Percentiles rank a stretch among this genome's conserved stretches.
Conservation (phyloP, 495 filamentous ascomycete species). For the Podospora bellae-mahoneyi region DNA sequence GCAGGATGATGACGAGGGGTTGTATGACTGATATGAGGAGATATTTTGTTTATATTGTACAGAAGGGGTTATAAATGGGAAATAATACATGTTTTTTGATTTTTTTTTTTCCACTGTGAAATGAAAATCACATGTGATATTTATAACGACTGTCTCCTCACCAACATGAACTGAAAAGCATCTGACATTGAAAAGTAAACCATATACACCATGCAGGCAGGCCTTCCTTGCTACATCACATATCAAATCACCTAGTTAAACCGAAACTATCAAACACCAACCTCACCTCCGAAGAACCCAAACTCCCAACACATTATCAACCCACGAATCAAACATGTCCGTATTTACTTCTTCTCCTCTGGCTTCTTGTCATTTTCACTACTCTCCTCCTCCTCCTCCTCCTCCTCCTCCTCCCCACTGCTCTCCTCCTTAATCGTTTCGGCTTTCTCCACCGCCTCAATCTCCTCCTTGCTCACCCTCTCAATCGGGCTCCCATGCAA, state of each 20-base stretch:
- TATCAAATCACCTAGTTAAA: no score
- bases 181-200: no score
- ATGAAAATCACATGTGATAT: no score
- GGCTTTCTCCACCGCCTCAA: slow-evolving; percentile 38
- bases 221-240: no score
- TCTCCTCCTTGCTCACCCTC: slow-evolving; percentile 35
- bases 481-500: slow-evolving; percentile 32
- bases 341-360: not conserved
- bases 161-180: no score
- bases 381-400: not conserved
- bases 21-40: slow-evolving; percentile 30
- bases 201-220: no score
- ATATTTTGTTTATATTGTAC: not conserved
- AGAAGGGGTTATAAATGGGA: not conserved
- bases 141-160: no score
- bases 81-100: not conserved
- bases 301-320: not conserved
- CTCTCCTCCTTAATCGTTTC: slow-evolving; percentile 39
- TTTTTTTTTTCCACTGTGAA: no score
- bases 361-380: not conserved
- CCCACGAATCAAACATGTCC: not conserved
- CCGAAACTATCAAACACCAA: no score
- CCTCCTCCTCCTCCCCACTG: slow-evolving; percentile 3
- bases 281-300: no score
- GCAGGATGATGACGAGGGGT: slow-evolving; percentile 30